phyloP scores from a whole-genome alignment of 2,329 filamentous ascomycete genomes.

The Alternaria dauci region DNA sequence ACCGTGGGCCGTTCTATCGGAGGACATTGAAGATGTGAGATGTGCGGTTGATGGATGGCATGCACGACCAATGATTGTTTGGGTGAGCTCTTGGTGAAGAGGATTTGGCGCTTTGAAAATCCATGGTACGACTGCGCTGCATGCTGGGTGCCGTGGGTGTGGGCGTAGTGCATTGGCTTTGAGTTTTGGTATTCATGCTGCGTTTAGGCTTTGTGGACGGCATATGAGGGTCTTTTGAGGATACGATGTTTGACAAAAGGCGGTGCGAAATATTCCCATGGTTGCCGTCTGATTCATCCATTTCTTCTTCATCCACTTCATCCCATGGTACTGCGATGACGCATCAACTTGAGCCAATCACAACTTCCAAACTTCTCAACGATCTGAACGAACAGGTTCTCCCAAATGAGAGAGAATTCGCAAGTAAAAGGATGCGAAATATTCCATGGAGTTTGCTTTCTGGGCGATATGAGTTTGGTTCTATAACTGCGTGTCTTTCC shows the following conservation, averaged over 20 bases:
- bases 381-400: too few relatives aligned
- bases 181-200: accelerated
- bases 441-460: not conserved
- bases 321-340: too few relatives aligned
- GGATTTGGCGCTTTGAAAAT: too few relatives aligned
- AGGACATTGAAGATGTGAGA: not conserved
- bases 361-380: too few relatives aligned
- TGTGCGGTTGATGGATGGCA: not conserved
- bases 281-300: too few relatives aligned
- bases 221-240: not conserved
- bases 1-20: constrained; percentile 13
- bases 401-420: too few relatives aligned
- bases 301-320: too few relatives aligned
- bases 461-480: not conserved
- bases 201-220: not conserved
- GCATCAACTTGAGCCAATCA: too few relatives aligned
- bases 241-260: accelerated
- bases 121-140: not conserved
- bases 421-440: too few relatives aligned
- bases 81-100: not conserved
- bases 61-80: not conserved
- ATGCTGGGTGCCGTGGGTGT: not conserved
- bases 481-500: not conserved
- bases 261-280: not conserved
- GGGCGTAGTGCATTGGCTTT: not conserved